Evolutionary conservation across 331 rosid species (phyloP), one percentile per base, ranked within the genome.

Genomic region (Rosa hybrid): DNA sequence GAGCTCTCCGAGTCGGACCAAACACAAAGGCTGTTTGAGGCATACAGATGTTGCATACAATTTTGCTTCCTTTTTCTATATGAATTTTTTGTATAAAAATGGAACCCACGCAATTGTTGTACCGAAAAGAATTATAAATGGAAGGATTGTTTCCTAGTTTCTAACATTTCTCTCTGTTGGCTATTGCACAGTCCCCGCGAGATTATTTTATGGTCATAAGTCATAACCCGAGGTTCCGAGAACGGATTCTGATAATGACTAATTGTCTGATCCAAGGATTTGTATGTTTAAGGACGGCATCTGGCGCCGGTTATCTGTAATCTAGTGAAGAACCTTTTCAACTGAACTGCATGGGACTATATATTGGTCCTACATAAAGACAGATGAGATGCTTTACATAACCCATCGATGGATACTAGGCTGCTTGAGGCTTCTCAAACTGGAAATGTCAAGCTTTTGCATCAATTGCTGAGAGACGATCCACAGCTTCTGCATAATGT

Each of bases 381-480:
- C 10, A 0, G 23, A 67, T 38, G 2, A 23, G 1, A n/a, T 45
- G 7, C 49, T 10, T 7, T 63, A 9, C 60, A 45, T 23, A 41
- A 60, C 13, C 57, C 21, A 10, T 20, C 38, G 25, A 85, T 78
- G 86, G 86, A 82, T n/a, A 51, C 2, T 10, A 78, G 80, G 79
- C 83, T 82, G 59, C 57, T 69, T 20, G 83, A 78, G 81, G 86
- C 84, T 14, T 74, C 81, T 65, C 76, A 62, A 53, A 54, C 81
- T 9, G 88, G 81, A 53, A 72, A 78, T 44, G 34, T 68, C 57
- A 45, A 21, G 14, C 17, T 50, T 18, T 25, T 85, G 39, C 83
- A 75, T 63, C 81, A 81, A 25, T 10, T 75, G 46, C 76, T 82
- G 13, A 50, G 16, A 59, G 79, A 78, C 21, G 14, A 69, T 27